Conservation (phyloP, 805 yeast genomes). For the Lipomyces sp. region DNA sequence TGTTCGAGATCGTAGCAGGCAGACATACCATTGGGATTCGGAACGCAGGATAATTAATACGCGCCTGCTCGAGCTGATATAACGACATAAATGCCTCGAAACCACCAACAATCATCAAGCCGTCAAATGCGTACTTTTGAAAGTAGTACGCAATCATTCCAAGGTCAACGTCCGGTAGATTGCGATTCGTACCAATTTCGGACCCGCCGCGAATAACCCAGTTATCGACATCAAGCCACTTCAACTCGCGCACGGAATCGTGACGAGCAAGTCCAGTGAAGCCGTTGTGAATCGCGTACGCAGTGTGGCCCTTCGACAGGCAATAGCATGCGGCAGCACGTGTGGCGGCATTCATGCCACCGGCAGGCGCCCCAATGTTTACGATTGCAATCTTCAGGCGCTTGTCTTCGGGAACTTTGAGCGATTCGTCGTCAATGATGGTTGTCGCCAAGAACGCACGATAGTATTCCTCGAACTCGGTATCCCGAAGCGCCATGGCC, state of each 20-base stretch:
- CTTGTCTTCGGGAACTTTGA: slow-evolving; percentile 61
- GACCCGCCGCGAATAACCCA: slow-evolving; percentile 94
- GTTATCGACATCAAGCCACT: slow-evolving; percentile 84
- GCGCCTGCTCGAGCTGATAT: slow-evolving; percentile 77
- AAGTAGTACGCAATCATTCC: slow-evolving; percentile 93
- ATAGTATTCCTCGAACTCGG: slow-evolving; percentile 83
- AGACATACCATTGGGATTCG: slow-evolving; percentile 91
- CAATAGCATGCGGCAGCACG: slow-evolving; percentile 90
- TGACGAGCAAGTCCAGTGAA: slow-evolving; percentile 90
- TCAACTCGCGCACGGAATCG: slow-evolving; percentile 74
- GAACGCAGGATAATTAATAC: slow-evolving; percentile 82
- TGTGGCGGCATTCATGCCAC: slow-evolving; percentile 91
- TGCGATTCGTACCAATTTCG: slow-evolving; percentile 94
- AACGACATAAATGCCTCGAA: slow-evolving; percentile 93
- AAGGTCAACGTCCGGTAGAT: slow-evolving; percentile 78
- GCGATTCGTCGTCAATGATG: slow-evolving; percentile 66
- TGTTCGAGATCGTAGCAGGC: slow-evolving; percentile 96
- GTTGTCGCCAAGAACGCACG: slow-evolving; percentile 73
- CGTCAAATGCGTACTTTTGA: slow-evolving; percentile 86
- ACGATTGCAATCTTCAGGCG: slow-evolving; percentile 80
- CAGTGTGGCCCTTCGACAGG: slow-evolving; percentile 84
- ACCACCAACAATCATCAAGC: slow-evolving; percentile 90
- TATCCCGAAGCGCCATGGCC: slow-evolving; percentile 85
- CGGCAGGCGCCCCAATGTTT: slow-evolving; percentile 97
- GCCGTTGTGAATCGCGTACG: slow-evolving; percentile 91